Evolutionary conservation across 495 filamentous ascomycete genomes (phyloP).

Genomic region (Xylaria scruposa): DNA sequence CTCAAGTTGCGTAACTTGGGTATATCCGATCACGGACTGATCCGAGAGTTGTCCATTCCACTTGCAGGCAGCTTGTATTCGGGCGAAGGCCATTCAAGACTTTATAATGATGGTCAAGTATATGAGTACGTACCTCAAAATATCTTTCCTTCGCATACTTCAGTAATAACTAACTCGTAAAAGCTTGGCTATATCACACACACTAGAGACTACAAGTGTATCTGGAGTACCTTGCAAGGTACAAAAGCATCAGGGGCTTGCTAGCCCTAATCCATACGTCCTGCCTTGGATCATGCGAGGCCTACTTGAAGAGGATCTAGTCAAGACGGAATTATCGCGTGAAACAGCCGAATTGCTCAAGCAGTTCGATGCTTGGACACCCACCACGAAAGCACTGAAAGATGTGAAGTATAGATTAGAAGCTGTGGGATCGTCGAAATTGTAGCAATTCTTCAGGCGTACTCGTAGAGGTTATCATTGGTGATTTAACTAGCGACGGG

Average conservation of each 20-base stretch:
- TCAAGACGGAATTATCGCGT: slow-evolving; percentile 74
- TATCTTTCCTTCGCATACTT: slow-evolving; percentile 1
- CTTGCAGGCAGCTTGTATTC: slow-evolving; percentile 90
- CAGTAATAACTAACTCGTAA: slow-evolving; percentile 29
- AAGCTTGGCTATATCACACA: slow-evolving; percentile 81
- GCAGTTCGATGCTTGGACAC: slow-evolving; percentile 95
- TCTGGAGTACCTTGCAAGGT: slow-evolving; percentile 54
- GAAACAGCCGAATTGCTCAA: slow-evolving; percentile 81
- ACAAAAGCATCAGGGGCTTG: slow-evolving; percentile 55
- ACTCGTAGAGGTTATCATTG: background rate
- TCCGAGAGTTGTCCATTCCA: slow-evolving; percentile 86
- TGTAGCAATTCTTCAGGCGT: slow-evolving; percentile 50
- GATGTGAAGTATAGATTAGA: slow-evolving; percentile 97
- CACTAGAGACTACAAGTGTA: slow-evolving; percentile 80
- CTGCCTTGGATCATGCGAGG: slow-evolving; percentile 95
- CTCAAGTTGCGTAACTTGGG: slow-evolving; percentile 93
- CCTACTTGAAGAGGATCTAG: slow-evolving; percentile 88
- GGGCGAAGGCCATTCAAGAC: slow-evolving; percentile 89
- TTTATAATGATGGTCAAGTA: slow-evolving; percentile 90
- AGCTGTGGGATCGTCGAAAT: slow-evolving; percentile 84
- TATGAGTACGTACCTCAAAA: slow-evolving; percentile 68
- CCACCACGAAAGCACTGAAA: slow-evolving; percentile 84
- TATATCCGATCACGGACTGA: slow-evolving; percentile 88
- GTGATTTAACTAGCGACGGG: background rate
- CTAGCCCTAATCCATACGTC: slow-evolving; percentile 77